Conservation (phyloP, 805 yeast genomes). For the Priceomyces melissophilus region DNA sequence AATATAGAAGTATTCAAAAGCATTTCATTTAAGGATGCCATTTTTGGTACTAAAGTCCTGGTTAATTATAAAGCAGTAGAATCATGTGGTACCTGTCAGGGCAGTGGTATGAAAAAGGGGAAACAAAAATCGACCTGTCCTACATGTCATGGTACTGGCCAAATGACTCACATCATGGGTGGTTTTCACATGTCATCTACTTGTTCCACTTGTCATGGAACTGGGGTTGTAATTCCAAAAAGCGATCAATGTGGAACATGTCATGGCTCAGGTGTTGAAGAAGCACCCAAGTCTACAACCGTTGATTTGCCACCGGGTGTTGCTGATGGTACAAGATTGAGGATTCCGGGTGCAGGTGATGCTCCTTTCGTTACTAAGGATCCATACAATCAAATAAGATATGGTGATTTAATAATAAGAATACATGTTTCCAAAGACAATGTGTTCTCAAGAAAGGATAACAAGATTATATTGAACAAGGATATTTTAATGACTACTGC, state of each 20-base stretch:
- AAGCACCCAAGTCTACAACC: conserved; percentile 62
- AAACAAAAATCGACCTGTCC: conserved; percentile 74
- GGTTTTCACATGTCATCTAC: conserved; percentile 97
- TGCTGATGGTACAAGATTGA: conserved; percentile 77
- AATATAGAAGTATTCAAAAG: conserved; percentile 77
- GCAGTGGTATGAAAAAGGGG: conserved; percentile 80
- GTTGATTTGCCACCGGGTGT: conserved; percentile 89
- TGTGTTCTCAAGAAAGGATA: conserved; percentile 61
- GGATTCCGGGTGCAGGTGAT: conserved; percentile 88
- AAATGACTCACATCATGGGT: conserved; percentile 79
- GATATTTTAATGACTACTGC: conserved; percentile 93
- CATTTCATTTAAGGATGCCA: conserved; percentile 79
- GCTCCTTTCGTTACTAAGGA: conserved; percentile 75
- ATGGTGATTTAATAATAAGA: conserved; percentile 87
- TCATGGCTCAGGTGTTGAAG: conserved; percentile 85
- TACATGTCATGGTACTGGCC: conserved; percentile 91
- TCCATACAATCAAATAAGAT: conserved; percentile 60
- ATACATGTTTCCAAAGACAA: conserved; percentile 76
- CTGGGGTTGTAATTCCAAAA: conserved; percentile 72
- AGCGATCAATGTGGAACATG: conserved; percentile 74
- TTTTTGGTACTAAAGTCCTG: conserved; percentile 67
- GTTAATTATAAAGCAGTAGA: conserved; percentile 73
- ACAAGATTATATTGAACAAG: conserved; percentile 61
- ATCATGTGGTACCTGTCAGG: conserved; percentile 75
- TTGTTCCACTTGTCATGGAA: conserved; percentile 82